Evolutionary conservation across 1,139 yeast genomes (phyloP).

Genomic region (Saccharomycopsis crataegensis): DNA sequence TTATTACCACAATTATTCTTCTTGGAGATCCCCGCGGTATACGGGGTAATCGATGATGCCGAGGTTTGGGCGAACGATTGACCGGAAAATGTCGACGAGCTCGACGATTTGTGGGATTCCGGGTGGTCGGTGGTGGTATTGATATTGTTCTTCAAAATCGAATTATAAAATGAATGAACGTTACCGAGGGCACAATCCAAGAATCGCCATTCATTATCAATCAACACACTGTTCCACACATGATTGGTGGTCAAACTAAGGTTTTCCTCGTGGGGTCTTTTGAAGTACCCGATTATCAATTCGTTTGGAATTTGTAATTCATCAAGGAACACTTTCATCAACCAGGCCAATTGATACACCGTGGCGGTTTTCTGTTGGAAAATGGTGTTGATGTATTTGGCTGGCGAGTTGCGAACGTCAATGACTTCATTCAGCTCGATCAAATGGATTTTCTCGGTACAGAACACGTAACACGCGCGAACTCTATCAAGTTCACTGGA

Average conservation of each 20-base stretch:
- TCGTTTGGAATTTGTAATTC: slow-evolving; percentile 68
- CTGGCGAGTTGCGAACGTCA: slow-evolving; percentile 17
- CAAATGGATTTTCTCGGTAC: slow-evolving; percentile 44
- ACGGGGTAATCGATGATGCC: not conserved
- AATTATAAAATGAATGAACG: slow-evolving; percentile 22
- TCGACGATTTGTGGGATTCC: not conserved
- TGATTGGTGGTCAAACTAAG: slow-evolving; percentile 60
- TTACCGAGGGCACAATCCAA: slow-evolving; percentile 65
- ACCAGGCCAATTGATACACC: slow-evolving; percentile 67
- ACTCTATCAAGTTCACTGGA: slow-evolving; percentile 43
- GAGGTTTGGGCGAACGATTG: not conserved
- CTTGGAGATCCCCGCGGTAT: slow-evolving; percentile 23
- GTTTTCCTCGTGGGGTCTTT: slow-evolving; percentile 55
- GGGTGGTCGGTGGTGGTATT: not conserved
- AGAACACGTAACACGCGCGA: slow-evolving; percentile 56
- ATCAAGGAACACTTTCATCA: slow-evolving; percentile 67
- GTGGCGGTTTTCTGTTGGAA: slow-evolving; percentile 38
- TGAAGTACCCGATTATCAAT: slow-evolving; percentile 74
- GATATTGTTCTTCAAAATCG: slow-evolving; percentile 3
- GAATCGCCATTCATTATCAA: slow-evolving; percentile 66
- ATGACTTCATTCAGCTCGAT: slow-evolving; percentile 28
- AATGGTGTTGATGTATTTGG: slow-evolving; percentile 14
- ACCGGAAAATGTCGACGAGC: not conserved
- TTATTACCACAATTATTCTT: too few species aligned
- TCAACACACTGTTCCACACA: slow-evolving; percentile 76